Base-by-base conservation (phyloP, 1,139 yeast genomes). In the Kurtzmaniella quercitrusa region DNA sequence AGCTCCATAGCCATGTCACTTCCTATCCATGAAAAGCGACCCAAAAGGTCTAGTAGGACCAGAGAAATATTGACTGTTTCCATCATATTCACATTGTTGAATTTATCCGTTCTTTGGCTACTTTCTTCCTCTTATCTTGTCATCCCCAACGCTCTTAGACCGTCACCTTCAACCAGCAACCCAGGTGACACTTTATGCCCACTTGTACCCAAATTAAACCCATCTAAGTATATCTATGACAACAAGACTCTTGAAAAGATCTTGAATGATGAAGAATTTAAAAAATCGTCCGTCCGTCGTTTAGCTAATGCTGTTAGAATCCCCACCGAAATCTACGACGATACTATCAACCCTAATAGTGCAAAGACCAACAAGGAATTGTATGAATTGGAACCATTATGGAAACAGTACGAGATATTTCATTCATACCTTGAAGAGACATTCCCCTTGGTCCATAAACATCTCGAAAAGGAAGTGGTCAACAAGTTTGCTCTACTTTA, bases 291-390 rank as follows among this genome's bases (percentile, higher is more conserved):
- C 0, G 68, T 74, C 23, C 52, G 59, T 11, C 73, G 70, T 50
- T 62, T 81, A 37, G 60, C 75, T 8, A 79, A 77, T 11, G 82
- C 90, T 1, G 69, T 86, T 25, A 71, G 70, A 52, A 65, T 83
- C 41, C 81, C 86, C 15, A 83, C 93, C 6, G 81, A 78, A 52
- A 73, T 79, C 15, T 78, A 66, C 48, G 94, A 85, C 56, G 68
- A 66, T 9, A 61, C 66, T 57, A 54, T 56, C 8, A 59, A 59
- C 42, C 69, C 68, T 0, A 54, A 55, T 12, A 41, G 51, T 11
- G 53, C 60, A 6, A 54, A 60, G 10, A 40, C 58, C 10, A 46
- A 51, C 38, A 58, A 60, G 18, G 65, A 62, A 19, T 54, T 65
- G 43, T 62, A 56, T 46, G 45, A 60, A 41, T 36, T 59, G 34